These are phyloP conservation scores for Porphyra umbilicalis DNA, from an alignment of 31 red algal genomes.

Conservation along the genomic window DNA sequence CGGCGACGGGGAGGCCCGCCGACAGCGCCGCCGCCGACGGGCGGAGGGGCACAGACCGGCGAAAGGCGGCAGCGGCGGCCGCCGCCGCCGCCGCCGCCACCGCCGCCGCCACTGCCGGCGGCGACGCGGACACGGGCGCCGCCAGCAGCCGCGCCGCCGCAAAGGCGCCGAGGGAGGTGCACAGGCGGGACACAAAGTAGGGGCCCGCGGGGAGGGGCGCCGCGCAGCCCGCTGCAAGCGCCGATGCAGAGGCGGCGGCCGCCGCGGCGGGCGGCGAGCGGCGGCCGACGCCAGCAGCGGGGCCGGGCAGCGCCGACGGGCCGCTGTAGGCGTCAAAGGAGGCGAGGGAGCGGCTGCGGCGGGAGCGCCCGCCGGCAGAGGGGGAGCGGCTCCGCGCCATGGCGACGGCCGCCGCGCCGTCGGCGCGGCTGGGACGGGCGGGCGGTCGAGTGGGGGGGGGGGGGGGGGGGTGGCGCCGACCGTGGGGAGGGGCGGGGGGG, in stretches of 20 bases:
- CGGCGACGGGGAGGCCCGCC: not conserved
- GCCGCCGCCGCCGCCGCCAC: not conserved
- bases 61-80: not conserved
- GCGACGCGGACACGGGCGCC: not conserved
- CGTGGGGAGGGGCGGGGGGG: not conserved
- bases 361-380: not conserved
- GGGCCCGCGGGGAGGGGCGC: not conserved
- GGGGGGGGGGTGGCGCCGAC: not conserved
- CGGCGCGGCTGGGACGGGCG: not conserved
- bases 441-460: not conserved
- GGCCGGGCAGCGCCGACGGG: not conserved
- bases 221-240: not conserved
- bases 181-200: not conserved
- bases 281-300: not conserved
- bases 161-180: not conserved
- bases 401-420: not conserved
- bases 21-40: not conserved
- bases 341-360: not conserved
- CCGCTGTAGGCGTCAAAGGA: not conserved
- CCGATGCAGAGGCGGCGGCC: not conserved
- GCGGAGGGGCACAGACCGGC: not conserved
- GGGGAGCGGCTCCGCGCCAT: not conserved
- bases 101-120: not conserved
- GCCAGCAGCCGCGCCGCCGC: not conserved
- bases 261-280: not conserved